phyloP scores from a whole-genome alignment of 805 yeast species.

The Saturnispora ahearnii region DNA sequence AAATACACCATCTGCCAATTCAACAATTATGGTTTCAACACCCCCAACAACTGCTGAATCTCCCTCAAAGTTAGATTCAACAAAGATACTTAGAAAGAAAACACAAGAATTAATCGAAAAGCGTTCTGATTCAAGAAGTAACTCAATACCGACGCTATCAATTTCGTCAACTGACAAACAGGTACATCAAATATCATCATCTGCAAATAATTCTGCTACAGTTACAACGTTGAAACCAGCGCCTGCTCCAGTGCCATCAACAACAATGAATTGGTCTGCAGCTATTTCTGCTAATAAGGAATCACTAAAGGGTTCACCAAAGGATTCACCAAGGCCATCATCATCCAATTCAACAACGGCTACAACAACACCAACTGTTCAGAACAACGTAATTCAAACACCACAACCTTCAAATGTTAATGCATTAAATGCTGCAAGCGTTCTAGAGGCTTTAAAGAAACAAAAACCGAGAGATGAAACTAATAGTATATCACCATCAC shows the following conservation, averaged over 20 bases:
- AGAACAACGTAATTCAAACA: neutral
- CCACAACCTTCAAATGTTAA: slow-evolving; percentile 19
- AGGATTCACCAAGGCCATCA: neutral
- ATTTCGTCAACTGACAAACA: slow-evolving; percentile 9
- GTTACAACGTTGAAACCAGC: slow-evolving; percentile 29
- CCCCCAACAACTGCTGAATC: slow-evolving; percentile 9
- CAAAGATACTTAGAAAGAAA: neutral
- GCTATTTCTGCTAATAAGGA: slow-evolving; percentile 22
- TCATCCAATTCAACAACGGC: neutral
- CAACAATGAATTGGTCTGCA: slow-evolving; percentile 28
- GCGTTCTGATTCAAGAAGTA: slow-evolving; percentile 8
- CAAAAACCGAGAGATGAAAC: slow-evolving; percentile 24
- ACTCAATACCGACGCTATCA: slow-evolving; percentile 1
- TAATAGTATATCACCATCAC: slow-evolving; percentile 6
- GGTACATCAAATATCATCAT: slow-evolving; percentile 14
- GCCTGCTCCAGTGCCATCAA: slow-evolving; percentile 27
- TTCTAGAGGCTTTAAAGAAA: slow-evolving; percentile 28
- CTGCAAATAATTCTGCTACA: slow-evolving; percentile 14
- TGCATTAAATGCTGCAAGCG: slow-evolving; percentile 31
- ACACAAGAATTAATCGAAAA: slow-evolving; percentile 2
- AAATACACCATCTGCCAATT: slow-evolving; percentile 6
- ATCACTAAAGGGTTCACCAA: slow-evolving; percentile 7
- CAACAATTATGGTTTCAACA: slow-evolving; percentile 5
- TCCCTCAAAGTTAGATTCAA: slow-evolving; percentile 5
- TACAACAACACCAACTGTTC: neutral